A percentile compares a stretch with the other conserved stretches of the same genome.
Evolutionary conservation across 2,329 filamentous ascomycete genomes (phyloP).

Genomic region (Cryoendolithus antarcticus): DNA sequence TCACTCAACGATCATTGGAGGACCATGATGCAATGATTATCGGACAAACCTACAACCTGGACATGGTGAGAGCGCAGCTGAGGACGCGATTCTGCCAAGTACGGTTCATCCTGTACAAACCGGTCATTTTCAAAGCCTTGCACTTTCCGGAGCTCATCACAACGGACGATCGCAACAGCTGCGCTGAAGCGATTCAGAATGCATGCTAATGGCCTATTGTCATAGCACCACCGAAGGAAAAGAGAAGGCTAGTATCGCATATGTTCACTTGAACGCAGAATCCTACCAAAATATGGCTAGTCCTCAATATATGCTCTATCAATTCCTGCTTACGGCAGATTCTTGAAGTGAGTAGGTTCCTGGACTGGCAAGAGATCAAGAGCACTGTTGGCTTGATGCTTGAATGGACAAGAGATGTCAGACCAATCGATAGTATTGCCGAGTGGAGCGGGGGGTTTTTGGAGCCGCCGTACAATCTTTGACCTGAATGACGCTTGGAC

Average conservation of each 20-base stretch:
- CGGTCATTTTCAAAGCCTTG: conserved; percentile 47
- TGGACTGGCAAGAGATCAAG: conserved; percentile 36
- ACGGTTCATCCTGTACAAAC: conserved; percentile 45
- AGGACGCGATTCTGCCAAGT: conserved; percentile 48
- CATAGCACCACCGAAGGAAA: conserved; percentile 43
- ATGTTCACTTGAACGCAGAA: conserved; percentile 52
- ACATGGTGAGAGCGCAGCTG: conserved; percentile 44
- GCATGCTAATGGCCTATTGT: conserved; percentile 47
- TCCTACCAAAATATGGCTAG: conserved; percentile 44
- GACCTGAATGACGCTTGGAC: background rate
- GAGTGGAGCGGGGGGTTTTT: conserved; percentile 44
- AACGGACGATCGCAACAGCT: conserved; percentile 40
- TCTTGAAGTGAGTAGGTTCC: conserved; percentile 30
- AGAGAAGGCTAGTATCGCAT: conserved; percentile 47
- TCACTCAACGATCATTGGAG: conserved; percentile 32
- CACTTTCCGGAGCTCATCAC: conserved; percentile 44
- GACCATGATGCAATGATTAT: conserved; percentile 33
- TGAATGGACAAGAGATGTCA: conserved; percentile 48
- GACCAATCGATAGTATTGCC: conserved; percentile 41
- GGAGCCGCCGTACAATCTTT: conserved; percentile 30
- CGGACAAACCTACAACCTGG: conserved; percentile 41
- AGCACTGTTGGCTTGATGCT: conserved; percentile 43
- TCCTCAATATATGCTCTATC: conserved; percentile 43
- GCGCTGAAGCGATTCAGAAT: conserved; percentile 45
- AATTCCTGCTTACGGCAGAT: conserved; percentile 40